Base-by-base conservation (phyloP, 805 yeast species). In the Barnettozyma salicaria region DNA sequence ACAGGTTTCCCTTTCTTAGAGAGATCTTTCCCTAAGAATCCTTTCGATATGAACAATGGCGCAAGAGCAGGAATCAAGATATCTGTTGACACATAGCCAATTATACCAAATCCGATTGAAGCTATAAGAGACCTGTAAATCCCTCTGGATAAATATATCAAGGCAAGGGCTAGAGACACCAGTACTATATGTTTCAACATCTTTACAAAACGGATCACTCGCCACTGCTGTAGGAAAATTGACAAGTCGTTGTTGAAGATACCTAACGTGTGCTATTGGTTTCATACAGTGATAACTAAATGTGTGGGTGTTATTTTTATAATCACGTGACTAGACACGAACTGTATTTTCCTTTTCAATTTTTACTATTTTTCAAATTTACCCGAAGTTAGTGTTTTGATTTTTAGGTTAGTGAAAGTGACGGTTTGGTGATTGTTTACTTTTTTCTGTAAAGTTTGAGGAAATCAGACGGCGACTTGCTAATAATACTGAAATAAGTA, bases 21-120 rank as follows among this genome's bases (percentile, higher is more conserved):
- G 53, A 88, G 50, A 57, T 92, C 98, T 43, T 71, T 76, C 8
- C 98, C 98, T 43, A 63, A 72, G n/a, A 92, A 68, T 0, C 98
- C 98, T 30, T 82, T 75, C 36, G 72, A 70, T 17, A 83, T 70
- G 59, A 89, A 89, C 28, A 77, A 67, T 1, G 72, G 67, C 1
- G 79, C 69, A n/a, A 82, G 68, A 25, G 67, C 60, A 2, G 97
- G 96, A 30, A 89, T 79, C 44, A 88, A 53, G 37, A 64, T 59
- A 40, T 65, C 60, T 4, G 88, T 78, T 25, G 70, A 65, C 12
- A 71, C 60, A 55, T 76, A 84, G 0, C 95, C 95, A 10, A 81
- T 41, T 1, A 80, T 60, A 1, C 80, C 65, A 52, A 87, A 80
- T 3, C 88, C 94, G 11, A 72, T 27, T 16, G 87, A 75, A 0